A percentile compares a stretch with the other conserved stretches of the same genome.
Conservation (phyloP, 106 monocot species). For the Posidonia australis region DNA sequence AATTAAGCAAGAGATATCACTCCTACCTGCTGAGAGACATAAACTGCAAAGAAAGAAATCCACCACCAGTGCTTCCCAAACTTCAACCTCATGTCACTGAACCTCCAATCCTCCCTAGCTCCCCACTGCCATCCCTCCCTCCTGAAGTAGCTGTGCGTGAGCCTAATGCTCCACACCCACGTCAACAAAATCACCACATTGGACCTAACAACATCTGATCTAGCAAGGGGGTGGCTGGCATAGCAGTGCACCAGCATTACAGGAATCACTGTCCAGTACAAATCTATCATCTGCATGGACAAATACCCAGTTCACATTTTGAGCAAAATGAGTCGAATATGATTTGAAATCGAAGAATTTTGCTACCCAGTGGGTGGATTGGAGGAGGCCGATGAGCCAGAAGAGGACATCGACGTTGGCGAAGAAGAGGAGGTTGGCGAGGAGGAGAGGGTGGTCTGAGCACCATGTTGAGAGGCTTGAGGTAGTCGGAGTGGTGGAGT, state of each 20-base stretch:
- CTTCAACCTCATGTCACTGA: constrained; percentile 52
- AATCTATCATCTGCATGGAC: constrained; percentile 64
- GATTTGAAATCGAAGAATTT: not conserved
- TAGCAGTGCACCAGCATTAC: constrained; percentile 75
- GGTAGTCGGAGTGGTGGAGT: too few relatives aligned
- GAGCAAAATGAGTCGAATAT: not conserved
- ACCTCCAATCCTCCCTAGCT: constrained; percentile 90
- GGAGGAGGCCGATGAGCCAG: constrained; percentile 67
- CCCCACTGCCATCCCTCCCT: constrained; percentile 95
- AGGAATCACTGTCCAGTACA: constrained; percentile 96
- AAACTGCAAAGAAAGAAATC: constrained; percentile 90
- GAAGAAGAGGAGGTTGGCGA: constrained; percentile 89
- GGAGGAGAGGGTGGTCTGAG: constrained; percentile 50
- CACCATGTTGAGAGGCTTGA: constrained; percentile 59
- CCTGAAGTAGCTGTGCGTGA: constrained; percentile 89
- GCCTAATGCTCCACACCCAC: constrained; percentile 80
- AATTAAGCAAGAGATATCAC: not conserved
- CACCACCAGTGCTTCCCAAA: constrained; percentile 79
- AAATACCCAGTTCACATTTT: not conserved
- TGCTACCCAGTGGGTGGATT: constrained; percentile 63
- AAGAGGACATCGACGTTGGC: constrained; percentile 83
- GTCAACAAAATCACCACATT: constrained; percentile 37
- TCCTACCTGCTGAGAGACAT: constrained; percentile 77
- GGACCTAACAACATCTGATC: constrained; percentile 37
- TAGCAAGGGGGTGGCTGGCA: constrained; percentile 40